phyloP scores from a whole-genome alignment of 2,329 filamentous ascomycete genomes.

The Sporothrix globosa region DNA sequence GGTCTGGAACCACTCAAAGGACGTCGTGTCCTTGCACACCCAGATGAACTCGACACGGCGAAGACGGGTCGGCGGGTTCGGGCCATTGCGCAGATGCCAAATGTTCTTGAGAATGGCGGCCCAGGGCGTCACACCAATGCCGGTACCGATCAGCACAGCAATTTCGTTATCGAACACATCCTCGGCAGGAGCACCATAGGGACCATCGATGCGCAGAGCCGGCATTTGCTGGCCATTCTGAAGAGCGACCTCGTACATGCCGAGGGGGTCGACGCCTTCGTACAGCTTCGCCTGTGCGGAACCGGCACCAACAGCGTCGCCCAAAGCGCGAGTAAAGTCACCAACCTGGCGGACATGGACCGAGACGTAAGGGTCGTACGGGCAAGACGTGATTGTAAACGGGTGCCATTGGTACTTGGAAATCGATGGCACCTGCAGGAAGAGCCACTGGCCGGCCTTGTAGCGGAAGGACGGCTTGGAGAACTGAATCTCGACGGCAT shows the following conservation, averaged over 20 bases:
- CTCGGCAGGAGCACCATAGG: slow-evolving; percentile 94
- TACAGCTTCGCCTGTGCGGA: slow-evolving; percentile 85
- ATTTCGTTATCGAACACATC: slow-evolving; percentile 96
- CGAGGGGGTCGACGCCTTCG: slow-evolving; percentile 85
- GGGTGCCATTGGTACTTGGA: slow-evolving; percentile 95
- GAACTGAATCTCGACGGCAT: slow-evolving; percentile 97
- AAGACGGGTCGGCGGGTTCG: slow-evolving; percentile 85
- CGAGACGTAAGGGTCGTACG: slow-evolving; percentile 91
- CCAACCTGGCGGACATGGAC: slow-evolving; percentile 95
- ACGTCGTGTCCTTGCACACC: slow-evolving; percentile 93
- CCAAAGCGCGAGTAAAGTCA: slow-evolving; percentile 93
- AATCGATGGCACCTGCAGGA: slow-evolving; percentile 88
- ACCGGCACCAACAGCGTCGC: slow-evolving; percentile 91
- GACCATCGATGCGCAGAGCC: slow-evolving; percentile 83
- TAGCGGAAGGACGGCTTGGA: slow-evolving; percentile 95
- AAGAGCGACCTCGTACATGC: slow-evolving; percentile 97
- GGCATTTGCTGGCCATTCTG: slow-evolving; percentile 95
- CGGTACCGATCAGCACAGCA: slow-evolving; percentile 80
- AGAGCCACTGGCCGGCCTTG: slow-evolving; percentile 98
- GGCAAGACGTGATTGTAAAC: slow-evolving; percentile 98
- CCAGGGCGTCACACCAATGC: slow-evolving; percentile 87
- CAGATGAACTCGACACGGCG: slow-evolving; percentile 98
- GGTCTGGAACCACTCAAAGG: slow-evolving; percentile 98
- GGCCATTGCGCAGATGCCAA: slow-evolving; percentile 89
- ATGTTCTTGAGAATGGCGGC: slow-evolving; percentile 93